Conservation (phyloP, 805 yeast species). For the Scheffersomyces stipitis region DNA sequence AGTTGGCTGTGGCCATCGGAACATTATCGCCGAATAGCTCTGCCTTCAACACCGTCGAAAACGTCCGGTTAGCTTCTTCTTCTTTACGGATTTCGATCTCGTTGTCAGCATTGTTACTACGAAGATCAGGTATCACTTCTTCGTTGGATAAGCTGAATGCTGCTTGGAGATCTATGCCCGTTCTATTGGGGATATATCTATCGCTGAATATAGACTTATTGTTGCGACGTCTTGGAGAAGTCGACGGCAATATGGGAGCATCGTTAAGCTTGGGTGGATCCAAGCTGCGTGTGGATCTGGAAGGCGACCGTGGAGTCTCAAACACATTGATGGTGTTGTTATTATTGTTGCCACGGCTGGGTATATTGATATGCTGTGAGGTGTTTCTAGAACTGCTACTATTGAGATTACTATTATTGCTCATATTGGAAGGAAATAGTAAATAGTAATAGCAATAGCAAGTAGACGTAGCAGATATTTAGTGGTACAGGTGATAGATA, state of each 20-base stretch:
- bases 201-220: constrained; percentile 64
- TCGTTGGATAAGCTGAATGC: constrained; percentile 63
- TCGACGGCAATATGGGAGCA: constrained; percentile 26
- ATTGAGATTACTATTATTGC: too few species aligned
- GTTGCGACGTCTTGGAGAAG: constrained; percentile 51
- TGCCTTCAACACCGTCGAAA: constrained; percentile 79
- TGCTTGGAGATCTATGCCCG: constrained; percentile 84
- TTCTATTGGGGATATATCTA: constrained; percentile 82
- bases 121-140: constrained; percentile 38
- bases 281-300: constrained; percentile 37
- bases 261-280: constrained; percentile 40
- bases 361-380: not conserved
- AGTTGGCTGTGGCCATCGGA: constrained; percentile 48
- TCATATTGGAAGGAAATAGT: too few species aligned
- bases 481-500: too few species aligned
- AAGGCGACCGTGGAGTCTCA: constrained; percentile 44
- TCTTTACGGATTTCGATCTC: constrained; percentile 69
- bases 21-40: constrained; percentile 90
- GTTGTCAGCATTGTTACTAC: constrained; percentile 39
- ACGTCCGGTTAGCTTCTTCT: constrained; percentile 84
- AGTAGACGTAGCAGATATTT: too few species aligned
- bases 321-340: constrained; percentile 13
- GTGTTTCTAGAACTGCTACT: too few species aligned
- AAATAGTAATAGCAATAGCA: too few species aligned
- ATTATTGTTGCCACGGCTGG: not conserved